Evolutionary conservation across 1,284 basidiomycete species (phyloP).

Genomic region (Austroboletus niveus): DNA sequence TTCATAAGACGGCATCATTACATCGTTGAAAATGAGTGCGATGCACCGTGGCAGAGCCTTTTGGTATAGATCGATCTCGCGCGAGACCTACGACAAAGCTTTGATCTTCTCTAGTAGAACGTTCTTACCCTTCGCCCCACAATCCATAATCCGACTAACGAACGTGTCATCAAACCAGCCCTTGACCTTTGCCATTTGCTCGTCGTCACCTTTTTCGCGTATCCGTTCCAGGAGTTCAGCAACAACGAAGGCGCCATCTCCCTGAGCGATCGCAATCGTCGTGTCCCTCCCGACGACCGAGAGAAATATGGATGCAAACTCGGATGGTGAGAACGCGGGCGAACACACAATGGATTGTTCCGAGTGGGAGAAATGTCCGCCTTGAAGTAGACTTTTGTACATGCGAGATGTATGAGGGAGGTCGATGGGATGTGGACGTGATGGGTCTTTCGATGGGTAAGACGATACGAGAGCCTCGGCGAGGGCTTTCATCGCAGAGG

Average conservation of each 20-base stretch:
- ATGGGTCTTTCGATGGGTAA: constrained; percentile 51
- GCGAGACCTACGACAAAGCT: constrained; percentile 18
- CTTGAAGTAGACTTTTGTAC: constrained; percentile 85
- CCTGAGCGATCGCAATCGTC: constrained; percentile 58
- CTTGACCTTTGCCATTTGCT: constrained; percentile 44
- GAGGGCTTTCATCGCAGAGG: constrained; percentile 56
- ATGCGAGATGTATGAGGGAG: constrained; percentile 76
- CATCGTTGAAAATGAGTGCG: too few species aligned
- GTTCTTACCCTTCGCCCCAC: constrained; percentile 54
- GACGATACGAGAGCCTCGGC: constrained; percentile 52
- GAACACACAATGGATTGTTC: constrained; percentile 51
- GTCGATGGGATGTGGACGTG: constrained; percentile 66
- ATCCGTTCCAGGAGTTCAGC: constrained; percentile 74
- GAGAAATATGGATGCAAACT: constrained; percentile 62
- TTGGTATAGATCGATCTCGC: too few species aligned
- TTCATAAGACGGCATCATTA: too few species aligned
- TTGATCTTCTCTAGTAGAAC: constrained; percentile 53
- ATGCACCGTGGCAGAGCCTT: too few species aligned
- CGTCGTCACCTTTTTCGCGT: constrained; percentile 38
- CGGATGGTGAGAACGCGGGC: constrained; percentile 49
- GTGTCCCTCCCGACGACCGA: constrained; percentile 54
- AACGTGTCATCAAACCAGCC: constrained; percentile 49
- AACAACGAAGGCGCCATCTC: constrained; percentile 75
- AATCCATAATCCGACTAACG: constrained; percentile 24
- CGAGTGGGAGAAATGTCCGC: constrained; percentile 79